Base-by-base conservation (phyloP, 805 yeast genomes). In the Metschnikowia vanudenii region DNA sequence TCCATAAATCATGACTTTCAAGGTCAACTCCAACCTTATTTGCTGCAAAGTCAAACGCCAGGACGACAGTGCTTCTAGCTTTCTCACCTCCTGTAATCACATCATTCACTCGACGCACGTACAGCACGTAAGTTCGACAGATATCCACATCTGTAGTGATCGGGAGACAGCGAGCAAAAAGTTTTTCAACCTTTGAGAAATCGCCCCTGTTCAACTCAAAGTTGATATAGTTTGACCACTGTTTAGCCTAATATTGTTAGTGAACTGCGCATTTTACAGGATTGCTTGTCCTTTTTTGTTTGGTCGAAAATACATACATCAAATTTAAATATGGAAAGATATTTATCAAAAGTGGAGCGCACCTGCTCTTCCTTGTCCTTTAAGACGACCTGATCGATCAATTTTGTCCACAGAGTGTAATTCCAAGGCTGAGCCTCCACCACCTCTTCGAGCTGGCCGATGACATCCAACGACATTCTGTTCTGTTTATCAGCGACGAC, bases 11-110 rank as follows among this genome's bases (percentile, higher is more conserved):
- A 28, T 85, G 84, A 16, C 91, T 78, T 30, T 78, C 73, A 4
- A 85, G 78, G 62, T 94, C 98, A 28, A 80, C 66, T 0, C 97
- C 97, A 41, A 91, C 88, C 49, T 82, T 79, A 24, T 76, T 81
- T 16, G 87, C 70, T 1, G 95, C 96, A 61, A 86, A 80, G 50
- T 90, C 95, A 62, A 83, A 92, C 0, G 97, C 96, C 60, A 82
- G 85, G 14, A 84, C 73, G 12, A 91, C 86, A 1, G 79, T 76
- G 10, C 82, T 76, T 52, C 94, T 71, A 0, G 94, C 91, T 52
- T 78, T 82, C 60, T 85, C 95, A 30, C 94, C 94, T 19, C 92
- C 95, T 3, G 90, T 84, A 43, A 85, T 79, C 18, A 85, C 74
- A 55, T 80, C 78, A 57, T 86, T 82, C 45, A 76, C 79, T 37